Conservation (phyloP, 768 basidiomycete species). For the Leccinum subgranulosum region DNA sequence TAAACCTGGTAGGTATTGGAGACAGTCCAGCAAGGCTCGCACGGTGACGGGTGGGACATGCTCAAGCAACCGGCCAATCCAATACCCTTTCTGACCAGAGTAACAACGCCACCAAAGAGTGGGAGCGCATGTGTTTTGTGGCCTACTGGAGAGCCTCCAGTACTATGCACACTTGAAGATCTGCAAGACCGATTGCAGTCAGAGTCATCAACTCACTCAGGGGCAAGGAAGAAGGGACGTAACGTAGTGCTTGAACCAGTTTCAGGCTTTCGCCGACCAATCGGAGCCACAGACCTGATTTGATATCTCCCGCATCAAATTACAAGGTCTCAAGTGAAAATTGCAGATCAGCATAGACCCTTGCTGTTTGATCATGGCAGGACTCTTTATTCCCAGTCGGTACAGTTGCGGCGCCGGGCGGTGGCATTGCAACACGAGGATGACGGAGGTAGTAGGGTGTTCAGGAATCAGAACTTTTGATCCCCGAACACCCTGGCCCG, state of each 20-base stretch:
- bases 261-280: neutral
- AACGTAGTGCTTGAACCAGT: neutral
- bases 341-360: neutral
- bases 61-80: neutral
- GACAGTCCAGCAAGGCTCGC: neutral
- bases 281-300: neutral
- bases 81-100: neutral
- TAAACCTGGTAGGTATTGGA: neutral
- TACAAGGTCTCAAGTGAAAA: neutral
- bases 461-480: neutral
- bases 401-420: neutral
- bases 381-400: neutral
- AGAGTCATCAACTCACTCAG: neutral
- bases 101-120: neutral
- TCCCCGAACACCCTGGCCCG: too few relatives aligned
- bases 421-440: neutral
- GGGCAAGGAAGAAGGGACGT: neutral
- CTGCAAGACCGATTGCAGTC: neutral
- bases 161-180: neutral
- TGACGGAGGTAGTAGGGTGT: neutral
- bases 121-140: neutral
- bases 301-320: neutral
- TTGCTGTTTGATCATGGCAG: neutral
- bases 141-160: neutral
- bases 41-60: neutral